Evolutionary conservation across 1,284 basidiomycete genomes (phyloP), one percentile per base, ranked within the genome.

Genomic region (Fomes fomentarius): DNA sequence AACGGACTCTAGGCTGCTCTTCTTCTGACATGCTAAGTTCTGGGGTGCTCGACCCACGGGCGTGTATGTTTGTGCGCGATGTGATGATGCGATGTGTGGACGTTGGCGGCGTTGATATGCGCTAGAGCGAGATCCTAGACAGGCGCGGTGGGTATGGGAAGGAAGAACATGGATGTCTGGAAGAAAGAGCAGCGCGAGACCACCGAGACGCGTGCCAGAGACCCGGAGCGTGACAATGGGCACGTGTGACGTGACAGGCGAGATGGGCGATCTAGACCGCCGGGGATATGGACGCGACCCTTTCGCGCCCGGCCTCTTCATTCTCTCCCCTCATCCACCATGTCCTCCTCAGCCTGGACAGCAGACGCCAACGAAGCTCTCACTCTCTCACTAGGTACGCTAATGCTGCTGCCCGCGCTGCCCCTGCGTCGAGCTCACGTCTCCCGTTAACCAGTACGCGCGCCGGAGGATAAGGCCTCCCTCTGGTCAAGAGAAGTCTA

Each of bases 311-410:
- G 44, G 40, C 40, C 47, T 47, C 41, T 43, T 46, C 41, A 30
- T 34, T 51, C 50, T 54, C 54, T 55, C 56, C 35, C 56, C 43
- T 44, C 53, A 52, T 37, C 56, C 52, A 43, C 48, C 47, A 61
- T 61, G 59, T 54, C 59, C 53, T 53, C 59, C 25, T 50, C 59
- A 14, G 49, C 58, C 21, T 91, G 88, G 88, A 85, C 89, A 2
- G 68, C 78, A n/a, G 78, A 91, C 73, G 84, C 93, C n/a, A 96
- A 89, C 66, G 82, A 91, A 58, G 88, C 88, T 1, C 72, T 94
- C 14, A 75, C 73, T 7, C 74, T 95, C 28, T 88, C 86, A 44
- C 73, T 94, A 40, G 87, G 93, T 93, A 56, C 58, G 10, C 33
- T 28, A 26, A 35, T 28, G 4, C 15, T 41, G 45, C 37, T 44